Percentiles rank a stretch among this genome's conserved stretches.
Evolutionary conservation across 2,329 filamentous ascomycete genomes (phyloP).

Genomic region (Aschersonia sp.): DNA sequence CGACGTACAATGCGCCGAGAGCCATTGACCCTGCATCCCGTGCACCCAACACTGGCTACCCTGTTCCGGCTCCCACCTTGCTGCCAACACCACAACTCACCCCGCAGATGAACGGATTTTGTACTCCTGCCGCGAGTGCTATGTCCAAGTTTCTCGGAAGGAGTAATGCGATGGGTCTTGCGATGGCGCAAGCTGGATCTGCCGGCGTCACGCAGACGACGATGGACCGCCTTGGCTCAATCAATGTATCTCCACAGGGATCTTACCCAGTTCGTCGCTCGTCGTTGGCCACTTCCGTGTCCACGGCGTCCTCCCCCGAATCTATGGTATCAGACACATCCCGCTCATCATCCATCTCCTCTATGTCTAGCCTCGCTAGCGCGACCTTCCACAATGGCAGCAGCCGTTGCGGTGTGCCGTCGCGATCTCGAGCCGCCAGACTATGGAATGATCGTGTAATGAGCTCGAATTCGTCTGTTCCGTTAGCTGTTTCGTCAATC

Average conservation of each 20-base stretch:
- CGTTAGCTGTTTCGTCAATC: conserved; percentile 40
- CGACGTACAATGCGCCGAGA: conserved; percentile 23
- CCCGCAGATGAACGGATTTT: conserved; percentile 38
- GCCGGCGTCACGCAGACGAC: conserved; percentile 27
- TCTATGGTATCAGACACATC: conserved; percentile 53
- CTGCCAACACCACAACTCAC: conserved; percentile 46
- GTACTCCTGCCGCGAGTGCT: conserved; percentile 45
- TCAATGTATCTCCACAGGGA: conserved; percentile 36
- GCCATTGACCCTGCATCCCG: conserved; percentile 33
- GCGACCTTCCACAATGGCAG: conserved; percentile 36
- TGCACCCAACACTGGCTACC: conserved; percentile 27
- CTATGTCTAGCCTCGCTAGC: conserved; percentile 44
- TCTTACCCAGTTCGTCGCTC: conserved; percentile 39
- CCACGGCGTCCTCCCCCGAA: conserved; percentile 49
- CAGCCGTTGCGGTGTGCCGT: conserved; percentile 35
- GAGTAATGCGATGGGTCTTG: conserved; percentile 43
- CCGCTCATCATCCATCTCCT: conserved; percentile 50
- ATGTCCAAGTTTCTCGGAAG: conserved; percentile 33
- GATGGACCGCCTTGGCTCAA: conserved; percentile 36
- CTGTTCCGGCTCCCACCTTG: conserved; percentile 38
- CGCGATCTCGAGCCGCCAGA: conserved; percentile 45
- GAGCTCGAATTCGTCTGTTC: conserved; percentile 35
- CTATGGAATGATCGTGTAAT: conserved; percentile 37
- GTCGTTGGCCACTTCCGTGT: conserved; percentile 48
- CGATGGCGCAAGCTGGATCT: conserved; percentile 40